Conservation (phyloP, 441 rosid species). For the Croton laevigatus region DNA sequence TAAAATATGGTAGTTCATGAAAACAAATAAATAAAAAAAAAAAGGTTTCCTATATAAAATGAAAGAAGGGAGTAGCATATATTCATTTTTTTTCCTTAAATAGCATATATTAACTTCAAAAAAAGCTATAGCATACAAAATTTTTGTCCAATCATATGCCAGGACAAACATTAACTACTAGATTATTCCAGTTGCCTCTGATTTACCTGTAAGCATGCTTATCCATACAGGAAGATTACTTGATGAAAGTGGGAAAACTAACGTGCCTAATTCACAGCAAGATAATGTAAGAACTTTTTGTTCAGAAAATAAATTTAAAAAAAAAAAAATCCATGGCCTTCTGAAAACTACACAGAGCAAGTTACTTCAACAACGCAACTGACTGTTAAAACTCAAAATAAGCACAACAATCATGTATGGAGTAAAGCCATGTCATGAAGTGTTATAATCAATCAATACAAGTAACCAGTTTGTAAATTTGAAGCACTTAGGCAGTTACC, state of each 20-base stretch:
- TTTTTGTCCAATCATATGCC: not conserved
- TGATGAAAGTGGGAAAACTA: no score
- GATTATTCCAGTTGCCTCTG: not conserved
- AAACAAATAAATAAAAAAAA: no score
- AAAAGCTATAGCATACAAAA: not conserved
- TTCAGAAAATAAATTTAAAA: no score
- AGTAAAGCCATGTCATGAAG: not conserved
- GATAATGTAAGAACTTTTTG: no score
- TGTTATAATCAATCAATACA: slow-evolving; percentile 2
- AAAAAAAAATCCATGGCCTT: not conserved
- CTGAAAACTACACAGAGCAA: not conserved
- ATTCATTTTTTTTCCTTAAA: not conserved
- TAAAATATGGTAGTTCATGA: no score
- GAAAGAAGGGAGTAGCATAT: no score
- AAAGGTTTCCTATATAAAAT: no score
- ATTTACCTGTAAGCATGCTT: not conserved
- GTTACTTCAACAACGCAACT: not conserved
- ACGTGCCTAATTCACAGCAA: no score
- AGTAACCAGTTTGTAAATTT: not conserved
- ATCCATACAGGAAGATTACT: not conserved
- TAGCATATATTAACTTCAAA: not conserved
- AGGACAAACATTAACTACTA: not conserved
- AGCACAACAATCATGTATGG: not conserved
- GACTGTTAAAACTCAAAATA: not conserved
- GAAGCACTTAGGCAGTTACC: slow-evolving; percentile 41